A percentile compares a stretch with the other conserved stretches of the same genome.
Conservation (phyloP, 345 rosid genomes). For the Lepidium sativum region DNA sequence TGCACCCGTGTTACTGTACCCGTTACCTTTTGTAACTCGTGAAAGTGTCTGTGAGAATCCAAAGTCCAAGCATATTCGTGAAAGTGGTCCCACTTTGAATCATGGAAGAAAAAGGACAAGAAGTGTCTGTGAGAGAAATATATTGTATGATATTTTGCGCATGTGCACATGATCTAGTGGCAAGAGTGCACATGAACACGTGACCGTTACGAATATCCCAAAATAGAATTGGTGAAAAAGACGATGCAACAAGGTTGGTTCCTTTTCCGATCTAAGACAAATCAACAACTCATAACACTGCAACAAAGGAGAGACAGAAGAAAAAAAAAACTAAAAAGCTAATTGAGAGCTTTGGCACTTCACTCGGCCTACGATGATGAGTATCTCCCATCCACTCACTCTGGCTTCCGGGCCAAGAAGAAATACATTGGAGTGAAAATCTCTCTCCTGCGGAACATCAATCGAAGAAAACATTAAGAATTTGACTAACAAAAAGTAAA, state of each 20-base stretch:
- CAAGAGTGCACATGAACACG: conserved; percentile 2
- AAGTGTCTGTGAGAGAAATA: background rate
- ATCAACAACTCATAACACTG: background rate
- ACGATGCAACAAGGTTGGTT: conserved; percentile 7
- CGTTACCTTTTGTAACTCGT: too few species aligned
- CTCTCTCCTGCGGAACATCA: conserved; percentile 58
- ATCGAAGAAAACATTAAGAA: background rate
- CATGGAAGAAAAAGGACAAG: background rate
- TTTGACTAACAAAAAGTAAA: background rate
- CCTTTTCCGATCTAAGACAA: background rate
- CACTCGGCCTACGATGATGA: too few species aligned
- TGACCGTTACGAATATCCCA: conserved; percentile 7
- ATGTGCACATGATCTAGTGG: conserved; percentile 5
- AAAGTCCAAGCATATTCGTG: background rate
- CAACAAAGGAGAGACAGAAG: too few species aligned
- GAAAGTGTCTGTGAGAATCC: too few species aligned
- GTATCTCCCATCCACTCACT: conserved; percentile 16
- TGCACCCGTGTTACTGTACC: too few species aligned
- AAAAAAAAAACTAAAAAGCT: background rate
- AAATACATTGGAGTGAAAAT: conserved; percentile 95
- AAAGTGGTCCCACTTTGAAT: background rate
- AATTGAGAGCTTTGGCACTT: background rate
- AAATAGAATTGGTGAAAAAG: too few species aligned
- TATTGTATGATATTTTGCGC: background rate
- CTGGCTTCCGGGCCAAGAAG: conserved; percentile 85